phyloP scores from a whole-genome alignment of 441 rosid genomes.

The Pelargonium myrrhifolium region DNA sequence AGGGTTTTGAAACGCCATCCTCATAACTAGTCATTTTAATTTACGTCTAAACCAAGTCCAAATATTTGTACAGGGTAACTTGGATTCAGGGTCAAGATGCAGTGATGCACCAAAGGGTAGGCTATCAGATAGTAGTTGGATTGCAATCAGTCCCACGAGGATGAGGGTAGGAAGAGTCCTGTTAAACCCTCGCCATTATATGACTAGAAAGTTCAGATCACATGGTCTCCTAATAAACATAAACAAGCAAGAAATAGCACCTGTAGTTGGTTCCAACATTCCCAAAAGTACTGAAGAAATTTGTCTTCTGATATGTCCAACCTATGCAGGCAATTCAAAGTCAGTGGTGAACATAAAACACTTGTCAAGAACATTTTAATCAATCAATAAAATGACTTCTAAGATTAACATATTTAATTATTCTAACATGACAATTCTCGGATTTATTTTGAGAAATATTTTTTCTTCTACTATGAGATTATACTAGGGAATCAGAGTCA shows the following conservation, averaged over 20 bases:
- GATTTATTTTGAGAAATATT: neutral
- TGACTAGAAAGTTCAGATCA: neutral
- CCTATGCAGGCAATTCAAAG: conserved; percentile 34
- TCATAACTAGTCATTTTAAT: neutral
- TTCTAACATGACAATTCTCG: neutral
- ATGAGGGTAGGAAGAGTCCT: neutral
- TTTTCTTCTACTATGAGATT: neutral
- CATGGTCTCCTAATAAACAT: neutral
- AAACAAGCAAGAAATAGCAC: conserved; percentile 26
- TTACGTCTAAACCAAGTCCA: neutral
- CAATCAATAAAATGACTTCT: neutral
- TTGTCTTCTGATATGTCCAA: conserved; percentile 76
- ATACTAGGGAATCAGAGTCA: no score
- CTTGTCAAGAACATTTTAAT: neutral
- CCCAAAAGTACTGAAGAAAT: conserved; percentile 76
- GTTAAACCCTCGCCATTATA: conserved; percentile 5
- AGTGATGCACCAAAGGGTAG: neutral
- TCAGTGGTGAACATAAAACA: neutral
- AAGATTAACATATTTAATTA: neutral
- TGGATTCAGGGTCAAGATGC: neutral
- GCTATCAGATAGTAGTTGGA: neutral
- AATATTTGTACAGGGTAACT: neutral
- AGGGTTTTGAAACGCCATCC: conserved; percentile 2
- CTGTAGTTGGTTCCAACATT: conserved; percentile 70
- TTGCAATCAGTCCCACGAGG: neutral